Evolutionary conservation across 768 basidiomycete species (phyloP).

Genomic region (Xerocomus spinulosus): DNA sequence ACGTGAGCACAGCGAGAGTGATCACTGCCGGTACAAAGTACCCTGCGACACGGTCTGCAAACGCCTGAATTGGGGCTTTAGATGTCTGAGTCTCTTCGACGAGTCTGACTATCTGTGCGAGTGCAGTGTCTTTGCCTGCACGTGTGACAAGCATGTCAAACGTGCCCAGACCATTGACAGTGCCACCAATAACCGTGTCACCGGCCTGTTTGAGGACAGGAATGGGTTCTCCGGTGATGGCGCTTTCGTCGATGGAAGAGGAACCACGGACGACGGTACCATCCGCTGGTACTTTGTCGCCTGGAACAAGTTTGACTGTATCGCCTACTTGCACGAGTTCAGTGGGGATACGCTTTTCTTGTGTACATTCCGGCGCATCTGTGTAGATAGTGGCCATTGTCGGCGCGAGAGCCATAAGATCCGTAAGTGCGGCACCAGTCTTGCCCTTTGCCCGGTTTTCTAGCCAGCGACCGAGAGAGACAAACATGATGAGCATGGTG

Average conservation of each 20-base stretch:
- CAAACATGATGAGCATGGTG: conserved; percentile 97
- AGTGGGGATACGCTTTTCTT: conserved; percentile 88
- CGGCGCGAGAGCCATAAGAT: conserved; percentile 92
- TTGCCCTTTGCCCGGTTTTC: conserved; percentile 97
- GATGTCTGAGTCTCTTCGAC: conserved; percentile 98
- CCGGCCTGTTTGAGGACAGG: conserved; percentile 82
- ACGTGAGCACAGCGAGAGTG: conserved; percentile 73
- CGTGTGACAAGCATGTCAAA: conserved; percentile 95
- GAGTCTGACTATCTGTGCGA: conserved; percentile 92
- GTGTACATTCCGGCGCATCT: conserved; percentile 70
- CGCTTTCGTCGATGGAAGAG: conserved; percentile 91
- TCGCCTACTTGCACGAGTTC: conserved; percentile 95
- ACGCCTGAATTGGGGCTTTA: conserved; percentile 97
- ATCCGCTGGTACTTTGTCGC: conserved; percentile 95
- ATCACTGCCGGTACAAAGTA: conserved; percentile 94
- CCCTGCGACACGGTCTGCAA: conserved; percentile 91
- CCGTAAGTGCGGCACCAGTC: conserved; percentile 93
- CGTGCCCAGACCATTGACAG: conserved; percentile 94
- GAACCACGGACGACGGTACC: conserved; percentile 84
- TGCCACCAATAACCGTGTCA: conserved; percentile 90
- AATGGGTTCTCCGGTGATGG: conserved; percentile 91
- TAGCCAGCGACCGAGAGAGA: conserved; percentile 90
- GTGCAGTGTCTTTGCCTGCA: conserved; percentile 93
- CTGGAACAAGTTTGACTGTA: conserved; percentile 88
- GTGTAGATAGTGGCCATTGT: conserved; percentile 96